phyloP scores from a whole-genome alignment of 768 basidiomycete genomes.

The Pseudohyphozyma bogoriensis region DNA sequence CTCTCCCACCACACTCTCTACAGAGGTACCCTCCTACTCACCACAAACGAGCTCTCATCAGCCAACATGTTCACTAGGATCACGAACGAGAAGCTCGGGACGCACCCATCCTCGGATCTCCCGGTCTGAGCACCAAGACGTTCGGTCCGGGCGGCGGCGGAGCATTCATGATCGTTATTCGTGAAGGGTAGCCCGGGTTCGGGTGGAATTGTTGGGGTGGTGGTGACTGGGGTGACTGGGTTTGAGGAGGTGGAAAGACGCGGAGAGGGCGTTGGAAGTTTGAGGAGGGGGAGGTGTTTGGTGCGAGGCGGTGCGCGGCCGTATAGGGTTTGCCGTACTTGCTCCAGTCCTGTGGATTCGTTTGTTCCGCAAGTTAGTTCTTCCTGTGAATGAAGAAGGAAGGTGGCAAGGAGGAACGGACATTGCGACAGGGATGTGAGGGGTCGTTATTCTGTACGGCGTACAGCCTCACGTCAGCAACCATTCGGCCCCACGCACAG shows the following conservation, averaged over 20 bases:
- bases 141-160: neutral
- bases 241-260: neutral
- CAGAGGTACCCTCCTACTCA: slow-evolving; percentile 13
- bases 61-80: neutral
- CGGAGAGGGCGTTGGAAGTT: slow-evolving; percentile 23
- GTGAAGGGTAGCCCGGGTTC: neutral
- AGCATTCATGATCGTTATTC: neutral
- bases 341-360: slow-evolving; percentile 7
- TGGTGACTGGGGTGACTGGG: neutral
- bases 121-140: slow-evolving; percentile 7
- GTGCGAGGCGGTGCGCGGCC: neutral
- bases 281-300: neutral
- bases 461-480: neutral
- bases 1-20: slow-evolving; percentile 15
- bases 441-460: slow-evolving; percentile 11
- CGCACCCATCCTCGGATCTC: slow-evolving; percentile 24
- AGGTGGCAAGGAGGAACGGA: neutral
- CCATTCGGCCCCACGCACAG: slow-evolving; percentile 1
- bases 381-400: neutral
- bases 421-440: slow-evolving; percentile 16
- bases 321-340: slow-evolving; percentile 16
- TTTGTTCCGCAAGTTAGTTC: neutral
- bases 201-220: neutral
- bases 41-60: too few species aligned
- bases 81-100: neutral